Base-by-base conservation (phyloP, 1,284 basidiomycete species). In the Cryptococcus sp. region DNA sequence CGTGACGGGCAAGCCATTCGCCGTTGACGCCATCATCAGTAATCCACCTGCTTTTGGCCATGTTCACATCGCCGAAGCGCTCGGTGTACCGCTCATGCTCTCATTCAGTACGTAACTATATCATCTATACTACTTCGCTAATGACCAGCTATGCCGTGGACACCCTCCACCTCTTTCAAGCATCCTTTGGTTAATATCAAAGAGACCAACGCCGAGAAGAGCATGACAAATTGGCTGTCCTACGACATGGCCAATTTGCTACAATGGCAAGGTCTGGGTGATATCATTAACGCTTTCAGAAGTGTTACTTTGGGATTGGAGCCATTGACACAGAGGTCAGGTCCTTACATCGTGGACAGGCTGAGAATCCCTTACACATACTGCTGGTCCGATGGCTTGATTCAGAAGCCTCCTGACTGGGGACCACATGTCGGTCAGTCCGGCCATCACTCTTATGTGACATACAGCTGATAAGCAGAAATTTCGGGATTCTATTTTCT, bases 311-410 rank as follows among this genome's bases (percentile, higher is more conserved):
- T 87, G 1, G 78, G 79, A 0, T 69, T 86, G 2, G 74, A 75
- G 18, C 72, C 80, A 0, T 74, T 85, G 2, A 75, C 75, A 1
- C 50, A 79, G 13, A 70, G 76, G 2, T 76, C 78, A 2, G 83
- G 83, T 0, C 79, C 83, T 3, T 78, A 80, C 24, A 68, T 83
- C 21, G 62, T 82, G 2, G 82, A 85, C 55, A 75, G 80, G 23
- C 71, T 84, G 42, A 82, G 82, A 56, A 73, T 85, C 7, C 85
- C 85, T 5, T 84, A 81, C 79, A 84, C 84, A 16, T 87, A 86
- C 62, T 84, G 83, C 57, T 84, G 85, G 78, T 83, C 81, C 52
- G 79, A 82, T 4, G 77, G 79, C 1, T 63, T 87, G 19, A 82
- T 86, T 0, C 81, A 82, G 0, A 84, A 84, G 57, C 85, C 84